A percentile compares a stretch with the other conserved stretches of the same genome.
Conservation (phyloP, 2,329 filamentous ascomycete genomes). For the Colletotrichum eremochloae region DNA sequence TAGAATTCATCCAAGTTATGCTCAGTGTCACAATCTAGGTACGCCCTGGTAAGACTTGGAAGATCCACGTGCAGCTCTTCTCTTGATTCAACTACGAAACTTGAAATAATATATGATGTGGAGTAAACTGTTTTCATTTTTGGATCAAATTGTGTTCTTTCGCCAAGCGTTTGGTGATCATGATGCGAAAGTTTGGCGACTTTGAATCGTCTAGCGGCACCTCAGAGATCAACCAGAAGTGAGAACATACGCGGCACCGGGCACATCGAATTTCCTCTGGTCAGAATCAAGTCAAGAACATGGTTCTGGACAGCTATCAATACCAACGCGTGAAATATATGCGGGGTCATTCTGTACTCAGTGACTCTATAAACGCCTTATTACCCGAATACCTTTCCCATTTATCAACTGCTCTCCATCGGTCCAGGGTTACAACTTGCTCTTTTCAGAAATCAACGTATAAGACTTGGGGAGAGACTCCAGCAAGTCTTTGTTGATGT, state of each 20-base stretch:
- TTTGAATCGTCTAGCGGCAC: neutral
- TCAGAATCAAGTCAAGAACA: neutral
- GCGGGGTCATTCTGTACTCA: neutral
- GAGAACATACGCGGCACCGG: neutral
- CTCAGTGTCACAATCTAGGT: too few relatives aligned
- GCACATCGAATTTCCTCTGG: too few relatives aligned
- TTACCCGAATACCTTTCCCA: too few relatives aligned
- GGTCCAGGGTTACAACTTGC: constrained; percentile 14
- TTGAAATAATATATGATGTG: neutral
- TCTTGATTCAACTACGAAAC: neutral
- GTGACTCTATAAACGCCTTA: too few relatives aligned
- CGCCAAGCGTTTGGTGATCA: neutral
- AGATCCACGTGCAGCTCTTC: neutral
- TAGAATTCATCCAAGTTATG: neutral
- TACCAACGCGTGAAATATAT: too few relatives aligned
- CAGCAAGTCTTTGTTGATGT: constrained; percentile 47
- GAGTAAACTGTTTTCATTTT: neutral
- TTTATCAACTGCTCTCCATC: neutral
- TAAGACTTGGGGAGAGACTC: constrained; percentile 35
- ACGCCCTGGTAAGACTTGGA: neutral
- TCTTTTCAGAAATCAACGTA: constrained; percentile 25
- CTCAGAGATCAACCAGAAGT: neutral
- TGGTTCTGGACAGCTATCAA: neutral
- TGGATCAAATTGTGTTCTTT: neutral
- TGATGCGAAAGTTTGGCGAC: neutral